Evolutionary conservation across 106 monocot species (phyloP).

Genomic region (Apostasia ramifera): DNA sequence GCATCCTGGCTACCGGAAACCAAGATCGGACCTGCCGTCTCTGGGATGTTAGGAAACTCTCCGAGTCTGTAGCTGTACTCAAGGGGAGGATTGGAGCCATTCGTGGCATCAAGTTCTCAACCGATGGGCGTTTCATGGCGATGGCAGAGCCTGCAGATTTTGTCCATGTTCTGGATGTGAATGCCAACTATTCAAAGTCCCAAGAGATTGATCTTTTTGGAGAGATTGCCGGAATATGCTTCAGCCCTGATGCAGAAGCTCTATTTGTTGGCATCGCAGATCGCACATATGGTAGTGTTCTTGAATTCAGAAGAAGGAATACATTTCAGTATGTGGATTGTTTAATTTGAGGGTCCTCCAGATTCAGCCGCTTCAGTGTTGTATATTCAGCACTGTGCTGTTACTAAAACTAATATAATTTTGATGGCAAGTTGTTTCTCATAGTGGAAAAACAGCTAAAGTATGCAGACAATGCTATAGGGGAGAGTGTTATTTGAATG

Average conservation of each 20-base stretch:
- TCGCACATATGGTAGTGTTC: slow-evolving; percentile 38
- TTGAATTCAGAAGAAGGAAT: slow-evolving; percentile 51
- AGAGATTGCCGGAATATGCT: slow-evolving; percentile 56
- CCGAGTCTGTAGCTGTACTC: slow-evolving; percentile 45
- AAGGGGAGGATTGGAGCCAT: slow-evolving; percentile 76
- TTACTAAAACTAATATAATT: too few species aligned
- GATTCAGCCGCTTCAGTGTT: too few species aligned
- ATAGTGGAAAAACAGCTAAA: too few species aligned
- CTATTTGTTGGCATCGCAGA: slow-evolving; percentile 54
- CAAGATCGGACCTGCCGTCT: slow-evolving; percentile 84
- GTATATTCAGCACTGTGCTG: too few species aligned
- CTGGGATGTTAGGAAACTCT: slow-evolving; percentile 75
- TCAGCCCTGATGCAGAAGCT: slow-evolving; percentile 50
- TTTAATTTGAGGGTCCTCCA: slow-evolving; percentile 1
- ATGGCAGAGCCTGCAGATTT: slow-evolving; percentile 81
- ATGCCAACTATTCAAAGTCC: slow-evolving; percentile 22
- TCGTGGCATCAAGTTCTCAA: slow-evolving; percentile 65
- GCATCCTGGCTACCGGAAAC: slow-evolving; percentile 68
- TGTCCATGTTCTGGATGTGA: slow-evolving; percentile 61
- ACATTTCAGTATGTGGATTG: slow-evolving; percentile 22
- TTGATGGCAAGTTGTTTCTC: too few species aligned
- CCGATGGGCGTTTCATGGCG: slow-evolving; percentile 69
- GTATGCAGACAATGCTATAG: too few species aligned
- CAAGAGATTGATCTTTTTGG: slow-evolving; percentile 90
- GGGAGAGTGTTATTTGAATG: too few species aligned